phyloP scores from a whole-genome alignment of 257 asterid species.

The Capsicum baccatum region DNA sequence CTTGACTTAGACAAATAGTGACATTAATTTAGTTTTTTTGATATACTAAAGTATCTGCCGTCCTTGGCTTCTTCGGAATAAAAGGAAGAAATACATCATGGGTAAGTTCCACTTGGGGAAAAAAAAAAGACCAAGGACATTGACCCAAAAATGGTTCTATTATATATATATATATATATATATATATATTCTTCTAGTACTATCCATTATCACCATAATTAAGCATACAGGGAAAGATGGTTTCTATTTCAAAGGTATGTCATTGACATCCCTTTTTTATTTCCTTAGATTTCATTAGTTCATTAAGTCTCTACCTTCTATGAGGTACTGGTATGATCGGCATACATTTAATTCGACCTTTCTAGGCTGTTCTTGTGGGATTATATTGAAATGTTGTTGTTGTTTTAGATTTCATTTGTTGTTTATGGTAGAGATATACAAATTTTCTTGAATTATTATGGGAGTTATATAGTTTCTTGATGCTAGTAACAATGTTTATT shows the following conservation, averaged over 20 bases:
- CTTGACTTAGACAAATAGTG: neutral
- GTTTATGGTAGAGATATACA: neutral
- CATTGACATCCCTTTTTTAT: neutral
- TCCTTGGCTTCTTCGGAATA: neutral
- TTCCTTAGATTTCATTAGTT: neutral
- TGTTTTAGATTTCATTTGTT: neutral
- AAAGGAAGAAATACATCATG: neutral
- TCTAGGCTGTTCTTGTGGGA: no score
- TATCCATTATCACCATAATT: neutral
- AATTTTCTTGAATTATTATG: neutral
- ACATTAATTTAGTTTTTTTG: neutral
- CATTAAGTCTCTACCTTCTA: no score
- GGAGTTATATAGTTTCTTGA: neutral
- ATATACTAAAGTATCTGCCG: neutral
- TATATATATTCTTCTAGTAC: neutral
- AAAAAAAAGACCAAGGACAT: conserved; percentile 13
- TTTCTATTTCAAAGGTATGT: conserved; percentile 3
- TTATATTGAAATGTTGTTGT: no score
- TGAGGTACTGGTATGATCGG: no score
- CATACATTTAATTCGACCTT: no score
- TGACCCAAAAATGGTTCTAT: neutral
- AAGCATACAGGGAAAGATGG: neutral
- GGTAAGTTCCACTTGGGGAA: neutral
- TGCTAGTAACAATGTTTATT: neutral
- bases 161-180: neutral